Evolutionary conservation across 2,329 filamentous ascomycete genomes (phyloP).

Genomic region (Simplicillium aogashimaense): DNA sequence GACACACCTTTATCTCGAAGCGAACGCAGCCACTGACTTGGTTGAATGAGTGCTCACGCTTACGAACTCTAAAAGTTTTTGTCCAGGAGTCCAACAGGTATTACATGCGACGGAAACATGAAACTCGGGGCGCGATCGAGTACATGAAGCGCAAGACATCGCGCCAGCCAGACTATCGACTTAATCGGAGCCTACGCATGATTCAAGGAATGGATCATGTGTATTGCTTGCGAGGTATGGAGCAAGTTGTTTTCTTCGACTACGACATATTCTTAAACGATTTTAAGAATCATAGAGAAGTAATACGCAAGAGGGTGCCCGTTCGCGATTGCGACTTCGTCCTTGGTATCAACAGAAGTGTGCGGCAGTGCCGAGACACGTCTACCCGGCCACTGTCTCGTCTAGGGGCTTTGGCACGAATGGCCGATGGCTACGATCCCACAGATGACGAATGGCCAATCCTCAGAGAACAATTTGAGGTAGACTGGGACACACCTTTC

Average conservation of each 20-base stretch:
- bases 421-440: slow-evolving; percentile 8
- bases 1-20: slow-evolving; percentile 19
- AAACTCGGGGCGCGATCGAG: slow-evolving; percentile 13
- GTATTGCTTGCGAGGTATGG: slow-evolving; percentile 30
- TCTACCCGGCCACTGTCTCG: slow-evolving; percentile 5
- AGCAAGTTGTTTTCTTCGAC: neutral
- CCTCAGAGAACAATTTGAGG: too few relatives aligned
- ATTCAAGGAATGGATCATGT: slow-evolving; percentile 36
- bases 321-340: slow-evolving; percentile 21
- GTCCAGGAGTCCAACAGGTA: slow-evolving; percentile 23
- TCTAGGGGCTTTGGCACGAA: slow-evolving; percentile 11
- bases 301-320: neutral
- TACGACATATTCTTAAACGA: slow-evolving; percentile 29
- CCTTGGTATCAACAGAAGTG: slow-evolving; percentile 14
- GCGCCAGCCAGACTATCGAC: slow-evolving; percentile 28
- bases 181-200: slow-evolving; percentile 23
- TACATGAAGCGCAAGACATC: slow-evolving; percentile 19
- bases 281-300: slow-evolving; percentile 15
- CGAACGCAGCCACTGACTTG: slow-evolving; percentile 24
- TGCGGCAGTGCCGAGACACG: slow-evolving; percentile 10
- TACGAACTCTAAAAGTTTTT: slow-evolving; percentile 29
- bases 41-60: slow-evolving; percentile 24
- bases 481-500: slow-evolving; percentile 1
- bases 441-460: slow-evolving; percentile 5
- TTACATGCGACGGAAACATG: slow-evolving; percentile 26